Evolutionary conservation across 345 rosid genomes (phyloP).

Genomic region (Gossypium australe): DNA sequence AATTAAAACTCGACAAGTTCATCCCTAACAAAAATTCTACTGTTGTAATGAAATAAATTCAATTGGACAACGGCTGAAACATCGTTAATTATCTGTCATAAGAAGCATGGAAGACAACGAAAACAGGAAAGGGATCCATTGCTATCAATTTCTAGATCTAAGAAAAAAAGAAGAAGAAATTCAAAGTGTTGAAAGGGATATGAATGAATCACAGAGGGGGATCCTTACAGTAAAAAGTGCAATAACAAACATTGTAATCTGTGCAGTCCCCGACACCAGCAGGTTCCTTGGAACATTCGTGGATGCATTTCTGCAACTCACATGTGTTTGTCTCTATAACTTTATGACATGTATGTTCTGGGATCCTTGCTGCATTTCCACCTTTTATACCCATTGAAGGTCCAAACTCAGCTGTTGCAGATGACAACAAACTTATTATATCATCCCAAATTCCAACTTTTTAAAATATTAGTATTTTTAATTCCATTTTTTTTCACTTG

Average conservation of each 20-base stretch:
- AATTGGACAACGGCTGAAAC: no score
- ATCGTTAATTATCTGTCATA: no score
- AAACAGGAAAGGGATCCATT: no score
- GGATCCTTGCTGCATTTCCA: conserved; percentile 26
- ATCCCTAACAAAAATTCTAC: no score
- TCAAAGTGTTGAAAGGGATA: no score
- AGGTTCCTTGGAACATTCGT: conserved; percentile 31
- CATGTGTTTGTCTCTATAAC: conserved; percentile 4
- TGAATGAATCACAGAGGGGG: conserved; percentile 29
- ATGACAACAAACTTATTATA: no score
- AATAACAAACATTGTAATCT: conserved; percentile 27
- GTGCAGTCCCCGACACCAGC: conserved; percentile 39
- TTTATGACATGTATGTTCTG: conserved; percentile 27
- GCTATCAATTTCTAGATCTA: no score
- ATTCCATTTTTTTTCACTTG: not conserved
- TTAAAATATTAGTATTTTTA: no score
- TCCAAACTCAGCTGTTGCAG: conserved; percentile 6
- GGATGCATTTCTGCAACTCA: not conserved
- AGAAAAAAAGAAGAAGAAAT: not conserved
- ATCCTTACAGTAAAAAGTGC: conserved; percentile 39
- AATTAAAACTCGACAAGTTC: no score
- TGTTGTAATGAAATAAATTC: no score
- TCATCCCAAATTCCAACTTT: no score
- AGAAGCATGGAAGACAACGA: no score
- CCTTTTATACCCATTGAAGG: not conserved